These are phyloP conservation scores for Ilex asprella DNA, from an alignment of 257 asterid genomes.

Conservation along the genomic window DNA sequence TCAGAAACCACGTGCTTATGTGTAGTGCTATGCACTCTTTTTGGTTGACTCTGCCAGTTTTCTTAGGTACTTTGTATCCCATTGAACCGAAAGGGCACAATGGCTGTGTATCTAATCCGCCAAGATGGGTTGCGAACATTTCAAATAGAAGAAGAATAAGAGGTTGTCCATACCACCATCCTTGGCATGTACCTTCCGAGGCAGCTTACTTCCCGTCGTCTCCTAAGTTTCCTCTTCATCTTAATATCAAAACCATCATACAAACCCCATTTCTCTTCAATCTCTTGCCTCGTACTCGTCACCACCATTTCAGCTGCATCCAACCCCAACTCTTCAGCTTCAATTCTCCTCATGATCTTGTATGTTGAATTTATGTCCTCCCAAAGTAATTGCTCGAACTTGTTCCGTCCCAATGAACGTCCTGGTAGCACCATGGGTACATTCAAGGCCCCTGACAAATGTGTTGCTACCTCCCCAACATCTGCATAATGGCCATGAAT, in stretches of 20 bases:
- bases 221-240: conserved; percentile 57
- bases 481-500: conserved; percentile 74
- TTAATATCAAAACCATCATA: conserved; percentile 60
- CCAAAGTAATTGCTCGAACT: conserved; percentile 53
- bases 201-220: conserved; percentile 56
- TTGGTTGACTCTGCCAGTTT: not conserved
- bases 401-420: conserved; percentile 62
- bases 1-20: too few relatives aligned
- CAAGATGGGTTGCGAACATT: not conserved
- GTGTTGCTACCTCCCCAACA: conserved; percentile 58
- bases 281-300: conserved; percentile 69
- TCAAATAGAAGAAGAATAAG: conserved; percentile 1
- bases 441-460: conserved; percentile 43
- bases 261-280: conserved; percentile 67
- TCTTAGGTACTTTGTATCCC: not conserved
- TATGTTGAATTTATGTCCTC: conserved; percentile 55
- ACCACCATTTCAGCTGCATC: conserved; percentile 66
- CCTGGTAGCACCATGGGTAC: conserved; percentile 66
- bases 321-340: conserved; percentile 57
- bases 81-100: not conserved
- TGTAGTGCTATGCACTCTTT: too few relatives aligned
- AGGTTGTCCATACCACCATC: conserved; percentile 42
- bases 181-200: conserved; percentile 68
- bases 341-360: conserved; percentile 54
- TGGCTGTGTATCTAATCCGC: too few relatives aligned